These are phyloP conservation scores for Hypoxylon sp. DNA, from an alignment of 2,329 filamentous ascomycete genomes.

Conservation along the genomic window DNA sequence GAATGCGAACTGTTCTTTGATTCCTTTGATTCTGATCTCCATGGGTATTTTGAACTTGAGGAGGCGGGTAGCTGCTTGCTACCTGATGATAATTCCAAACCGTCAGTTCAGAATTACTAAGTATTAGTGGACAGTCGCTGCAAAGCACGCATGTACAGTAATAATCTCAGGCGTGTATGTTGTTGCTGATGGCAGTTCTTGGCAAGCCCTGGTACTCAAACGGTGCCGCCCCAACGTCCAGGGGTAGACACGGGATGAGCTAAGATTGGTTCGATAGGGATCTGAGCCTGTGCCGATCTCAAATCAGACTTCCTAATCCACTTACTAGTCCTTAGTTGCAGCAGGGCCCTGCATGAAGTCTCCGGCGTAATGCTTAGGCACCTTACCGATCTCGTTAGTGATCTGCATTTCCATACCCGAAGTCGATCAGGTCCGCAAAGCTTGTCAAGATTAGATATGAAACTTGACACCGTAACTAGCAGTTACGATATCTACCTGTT, in stretches of 20 bases:
- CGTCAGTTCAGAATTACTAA: conserved; percentile 28
- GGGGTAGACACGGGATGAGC: conserved; percentile 3
- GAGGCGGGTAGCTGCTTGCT: conserved; percentile 17
- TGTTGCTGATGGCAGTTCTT: conserved; percentile 9
- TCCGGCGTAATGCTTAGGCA: conserved; percentile 11
- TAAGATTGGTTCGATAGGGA: conserved; percentile 14
- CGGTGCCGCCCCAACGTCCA: conserved; percentile 8
- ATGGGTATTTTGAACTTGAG: not conserved
- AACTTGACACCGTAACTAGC: conserved; percentile 21
- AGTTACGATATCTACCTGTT: conserved; percentile 23
- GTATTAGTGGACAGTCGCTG: conserved; percentile 16
- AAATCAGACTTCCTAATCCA: conserved; percentile 36
- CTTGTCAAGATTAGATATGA: conserved; percentile 24
- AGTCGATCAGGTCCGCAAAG: conserved; percentile 8
- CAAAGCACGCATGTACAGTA: conserved; percentile 29
- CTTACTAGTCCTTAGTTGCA: conserved; percentile 19
- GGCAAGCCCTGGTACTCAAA: conserved; percentile 8
- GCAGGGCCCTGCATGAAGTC: conserved; percentile 36
- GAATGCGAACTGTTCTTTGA: conserved; percentile 24
- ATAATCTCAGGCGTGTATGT: conserved; percentile 25
- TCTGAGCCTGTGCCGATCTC: conserved; percentile 4
- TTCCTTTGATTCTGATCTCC: conserved; percentile 18
- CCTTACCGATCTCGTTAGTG: conserved; percentile 4
- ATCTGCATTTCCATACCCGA: conserved; percentile 19
- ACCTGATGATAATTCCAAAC: not conserved